Base-by-base conservation (phyloP, 108 stramenopile species). In the Skeletonema potamos region DNA sequence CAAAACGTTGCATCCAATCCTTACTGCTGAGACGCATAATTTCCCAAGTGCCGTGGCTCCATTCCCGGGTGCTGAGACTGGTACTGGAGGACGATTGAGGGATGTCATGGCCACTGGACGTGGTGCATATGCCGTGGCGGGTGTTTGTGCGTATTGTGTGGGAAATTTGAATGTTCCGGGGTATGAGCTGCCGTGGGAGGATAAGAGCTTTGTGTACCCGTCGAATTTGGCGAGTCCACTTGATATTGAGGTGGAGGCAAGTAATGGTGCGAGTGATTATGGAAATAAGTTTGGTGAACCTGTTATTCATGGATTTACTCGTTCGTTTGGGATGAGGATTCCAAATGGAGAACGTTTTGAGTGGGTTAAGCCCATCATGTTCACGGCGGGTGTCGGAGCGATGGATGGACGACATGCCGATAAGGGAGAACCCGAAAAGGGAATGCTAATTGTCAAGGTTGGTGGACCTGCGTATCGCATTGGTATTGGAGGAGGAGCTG, bases 211-310 rank as follows among this genome's bases (percentile, higher is more conserved):
- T 72, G 82, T 86, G 2, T 98, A 98, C 64, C 96, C 97, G 0
- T 64, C 73, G 33, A 94, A 96, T 74, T 78, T 97, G 64, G 98
- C 98, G 15, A 62, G 82, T 30, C 99, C 99, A 2, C 72, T 97
- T 26, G 84, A 94, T 36, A 99, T 99, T 77, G 91, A 92, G 72
- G 85, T 98, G 46, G 84, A 96, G 58, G 99, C 98, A 2, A 92
- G 91, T 77, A 91, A 99, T 76, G 99, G 99, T 51, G 98, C 99
- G 36, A 94, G 92, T 20, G 99, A 99, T 82, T 99, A 99, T 77
- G 99, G 99, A n/a, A 99, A 99, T 86, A 99, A 99, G 78, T 99
- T 92, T 64, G 99, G 99, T 18, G 99, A 99, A 77, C 99, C 99
- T 41, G 97, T 99, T 20, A 87, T 99, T 36, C 82, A 85, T 68